phyloP scores from a whole-genome alignment of 495 filamentous ascomycete species.

The Neurospora sp. region DNA sequence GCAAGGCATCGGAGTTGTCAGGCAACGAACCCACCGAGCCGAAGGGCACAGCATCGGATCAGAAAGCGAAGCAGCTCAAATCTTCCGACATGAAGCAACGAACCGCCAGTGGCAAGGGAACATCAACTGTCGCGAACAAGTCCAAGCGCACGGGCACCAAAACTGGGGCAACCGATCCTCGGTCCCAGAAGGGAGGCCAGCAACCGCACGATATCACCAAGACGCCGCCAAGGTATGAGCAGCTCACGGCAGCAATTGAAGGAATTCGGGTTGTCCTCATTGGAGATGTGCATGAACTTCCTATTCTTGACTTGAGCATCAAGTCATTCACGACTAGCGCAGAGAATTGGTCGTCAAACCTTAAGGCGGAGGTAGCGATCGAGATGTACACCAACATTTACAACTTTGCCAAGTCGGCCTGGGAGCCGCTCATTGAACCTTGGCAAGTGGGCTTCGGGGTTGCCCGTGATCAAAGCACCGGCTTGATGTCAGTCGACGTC shows the following conservation, averaged over 20 bases:
- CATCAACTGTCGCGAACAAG: constrained; percentile 46
- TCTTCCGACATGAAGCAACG: constrained; percentile 45
- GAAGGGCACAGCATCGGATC: constrained; percentile 24
- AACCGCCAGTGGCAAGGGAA: constrained; percentile 52
- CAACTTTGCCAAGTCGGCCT: constrained; percentile 97
- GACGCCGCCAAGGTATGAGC: constrained; percentile 48
- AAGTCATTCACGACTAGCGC: constrained; percentile 78
- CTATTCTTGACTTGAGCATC: constrained; percentile 86
- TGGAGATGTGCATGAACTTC: constrained; percentile 89
- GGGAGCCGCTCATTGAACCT: constrained; percentile 94
- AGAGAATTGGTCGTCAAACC: constrained; percentile 78
- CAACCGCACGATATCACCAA: constrained; percentile 28
- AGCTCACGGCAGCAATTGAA: constrained; percentile 71
- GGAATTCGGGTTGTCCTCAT: constrained; percentile 91
- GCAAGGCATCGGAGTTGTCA: constrained; percentile 85
- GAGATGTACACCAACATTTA: constrained; percentile 94
- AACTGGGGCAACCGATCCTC: neutral
- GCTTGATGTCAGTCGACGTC: constrained; percentile 71
- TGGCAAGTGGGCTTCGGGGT: constrained; percentile 91
- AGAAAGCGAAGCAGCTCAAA: constrained; percentile 59
- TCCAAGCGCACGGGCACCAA: constrained; percentile 10
- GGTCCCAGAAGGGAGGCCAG: constrained; percentile 2
- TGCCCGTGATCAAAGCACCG: constrained; percentile 64
- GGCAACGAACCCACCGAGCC: constrained; percentile 39
- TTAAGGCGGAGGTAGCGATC: constrained; percentile 79